Evolutionary conservation across 805 yeast species (phyloP), one percentile per base, ranked within the genome.

Genomic region (Teunomyces panamensis): DNA sequence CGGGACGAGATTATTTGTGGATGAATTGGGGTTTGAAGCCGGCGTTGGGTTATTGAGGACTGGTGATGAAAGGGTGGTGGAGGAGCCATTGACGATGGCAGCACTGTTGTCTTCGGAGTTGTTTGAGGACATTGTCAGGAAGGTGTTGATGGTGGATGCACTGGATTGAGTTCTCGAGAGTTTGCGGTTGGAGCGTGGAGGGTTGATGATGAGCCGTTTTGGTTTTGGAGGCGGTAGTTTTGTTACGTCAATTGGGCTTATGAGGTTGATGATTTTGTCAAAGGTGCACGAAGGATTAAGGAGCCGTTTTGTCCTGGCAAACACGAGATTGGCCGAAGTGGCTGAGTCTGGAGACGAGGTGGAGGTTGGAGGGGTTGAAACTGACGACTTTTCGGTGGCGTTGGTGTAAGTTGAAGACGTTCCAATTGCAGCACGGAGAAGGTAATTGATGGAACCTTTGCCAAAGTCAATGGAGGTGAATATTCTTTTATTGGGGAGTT

Each of bases 391-490:
- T 11, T 16, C 39, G 6, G 49, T 27, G 9, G 45, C n/a, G 26
- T 20, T 28, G 9, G 46, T 30, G 16, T 46, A 42, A 5, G 51
- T 30, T 39, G 42, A 32, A 9, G 56, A 39, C 43, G 56, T 60
- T 4, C 63, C 62, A 20, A 73, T 63, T 3, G 82, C 70, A 9
- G 85, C 84, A 42, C 80, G 77, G 39, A 90, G 68, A 29, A 68
- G 65, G 63, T 90, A 90, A 3, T 78, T 64, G 11, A 90, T 87
- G 14, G 88, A 79, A n/a, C 97, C 97, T 56, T 83, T 82, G 55
- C 91, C 96, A 56, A 90, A 90, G 53, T 83, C 84, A 24, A 90
- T 78, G 44, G 89, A 82, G 17, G 94, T 86, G 63, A 75, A 84
- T 3, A 88, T 77, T 53, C 86, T 79, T 53, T 80, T 81, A 55